phyloP scores from a whole-genome alignment of 2,329 filamentous ascomycete genomes.

The Penicillium psychrosexuale region DNA sequence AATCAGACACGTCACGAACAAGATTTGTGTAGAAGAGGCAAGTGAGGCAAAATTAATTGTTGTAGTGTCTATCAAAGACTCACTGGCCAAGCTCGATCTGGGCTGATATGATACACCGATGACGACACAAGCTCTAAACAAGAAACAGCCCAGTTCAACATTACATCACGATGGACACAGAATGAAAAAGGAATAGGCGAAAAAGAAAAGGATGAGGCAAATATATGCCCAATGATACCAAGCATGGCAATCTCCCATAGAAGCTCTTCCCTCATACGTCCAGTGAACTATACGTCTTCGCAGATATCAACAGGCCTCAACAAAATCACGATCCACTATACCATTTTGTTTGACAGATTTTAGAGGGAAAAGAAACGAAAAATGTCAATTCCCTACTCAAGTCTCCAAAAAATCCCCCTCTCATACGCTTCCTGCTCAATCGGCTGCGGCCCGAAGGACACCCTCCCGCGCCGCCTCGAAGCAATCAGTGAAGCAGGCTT shows the following conservation, averaged over 20 bases:
- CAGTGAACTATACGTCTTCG: background rate
- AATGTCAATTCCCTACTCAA: slow-evolving; percentile 14
- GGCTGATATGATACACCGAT: slow-evolving; percentile 6
- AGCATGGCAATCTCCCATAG: background rate
- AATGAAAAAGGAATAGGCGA: background rate
- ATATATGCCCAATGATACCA: background rate
- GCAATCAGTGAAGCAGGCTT: slow-evolving; percentile 47
- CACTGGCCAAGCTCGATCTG: background rate
- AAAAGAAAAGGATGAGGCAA: background rate
- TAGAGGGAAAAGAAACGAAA: background rate
- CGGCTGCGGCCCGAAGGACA: slow-evolving; percentile 33
- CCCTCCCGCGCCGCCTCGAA: slow-evolving; percentile 39
- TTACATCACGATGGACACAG: slow-evolving; percentile 21
- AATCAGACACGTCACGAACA: slow-evolving; percentile 10
- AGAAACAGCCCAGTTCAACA: background rate
- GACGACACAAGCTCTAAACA: slow-evolving; percentile 7
- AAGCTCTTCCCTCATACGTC: background rate
- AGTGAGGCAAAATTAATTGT: background rate
- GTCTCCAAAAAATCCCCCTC: slow-evolving; percentile 32
- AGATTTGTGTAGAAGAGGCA: background rate
- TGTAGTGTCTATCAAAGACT: background rate
- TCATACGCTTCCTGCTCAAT: slow-evolving; percentile 47
- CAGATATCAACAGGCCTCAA: background rate
- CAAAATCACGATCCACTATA: background rate
- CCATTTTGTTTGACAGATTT: background rate